phyloP scores from a whole-genome alignment of 805 yeast species.

The Torulaspora indica region DNA sequence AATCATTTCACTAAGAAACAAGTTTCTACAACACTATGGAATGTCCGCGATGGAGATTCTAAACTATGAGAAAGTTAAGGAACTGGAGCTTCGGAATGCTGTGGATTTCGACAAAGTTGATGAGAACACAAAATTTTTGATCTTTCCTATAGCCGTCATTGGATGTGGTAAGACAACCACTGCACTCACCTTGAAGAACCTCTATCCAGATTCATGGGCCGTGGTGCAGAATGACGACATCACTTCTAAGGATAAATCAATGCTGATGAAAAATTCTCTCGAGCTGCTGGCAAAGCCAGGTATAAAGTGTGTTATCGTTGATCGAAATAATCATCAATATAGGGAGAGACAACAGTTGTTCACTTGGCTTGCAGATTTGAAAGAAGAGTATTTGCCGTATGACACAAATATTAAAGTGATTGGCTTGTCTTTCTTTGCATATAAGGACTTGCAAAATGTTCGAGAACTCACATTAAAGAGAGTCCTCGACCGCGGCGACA shows the following conservation, averaged over 20 bases:
- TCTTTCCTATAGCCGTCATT: slow-evolving; percentile 82
- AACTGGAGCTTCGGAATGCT: slow-evolving; percentile 39
- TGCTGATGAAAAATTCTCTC: slow-evolving; percentile 47
- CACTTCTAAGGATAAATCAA: slow-evolving; percentile 43
- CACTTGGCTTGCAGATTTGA: slow-evolving; percentile 43
- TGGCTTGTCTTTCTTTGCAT: slow-evolving; percentile 61
- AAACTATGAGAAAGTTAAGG: slow-evolving; percentile 40
- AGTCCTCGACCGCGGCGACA: slow-evolving; percentile 69
- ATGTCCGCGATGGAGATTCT: slow-evolving; percentile 57
- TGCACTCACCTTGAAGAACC: slow-evolving; percentile 49
- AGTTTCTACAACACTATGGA: slow-evolving; percentile 52
- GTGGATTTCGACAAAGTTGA: slow-evolving; percentile 36
- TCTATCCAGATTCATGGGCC: slow-evolving; percentile 58
- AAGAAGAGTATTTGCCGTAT: slow-evolving; percentile 42
- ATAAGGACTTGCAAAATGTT: slow-evolving; percentile 36
- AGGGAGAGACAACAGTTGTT: slow-evolving; percentile 68
- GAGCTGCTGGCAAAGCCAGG: slow-evolving; percentile 36
- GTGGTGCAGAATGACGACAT: slow-evolving; percentile 81
- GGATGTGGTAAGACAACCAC: slow-evolving; percentile 96
- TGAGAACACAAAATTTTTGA: slow-evolving; percentile 48
- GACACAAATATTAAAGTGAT: slow-evolving; percentile 51
- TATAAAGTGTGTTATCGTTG: slow-evolving; percentile 57
- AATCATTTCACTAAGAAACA: slow-evolving; percentile 65
- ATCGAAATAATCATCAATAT: slow-evolving; percentile 73
- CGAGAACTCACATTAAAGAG: slow-evolving; percentile 55